phyloP scores from a whole-genome alignment of 139 green algal genomes.

The Coccomyxa sp. region DNA sequence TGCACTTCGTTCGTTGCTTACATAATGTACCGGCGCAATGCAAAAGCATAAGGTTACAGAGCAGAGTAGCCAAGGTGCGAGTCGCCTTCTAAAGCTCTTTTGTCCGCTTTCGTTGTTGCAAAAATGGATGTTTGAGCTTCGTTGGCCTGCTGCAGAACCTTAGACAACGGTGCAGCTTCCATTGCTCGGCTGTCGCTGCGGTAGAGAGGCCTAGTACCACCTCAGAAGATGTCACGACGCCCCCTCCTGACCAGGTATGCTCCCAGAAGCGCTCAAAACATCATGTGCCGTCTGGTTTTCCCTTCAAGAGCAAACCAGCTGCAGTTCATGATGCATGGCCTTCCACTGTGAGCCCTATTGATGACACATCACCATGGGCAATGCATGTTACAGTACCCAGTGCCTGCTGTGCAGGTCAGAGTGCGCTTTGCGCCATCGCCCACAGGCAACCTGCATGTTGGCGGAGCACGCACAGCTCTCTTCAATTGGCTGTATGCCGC shows the following conservation, averaged over 20 bases:
- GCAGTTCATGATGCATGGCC: not conserved
- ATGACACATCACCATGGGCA: too few relatives aligned
- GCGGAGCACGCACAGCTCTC: constrained; percentile 92
- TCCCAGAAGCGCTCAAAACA: too few relatives aligned
- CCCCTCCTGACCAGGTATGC: not conserved
- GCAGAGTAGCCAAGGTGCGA: too few relatives aligned
- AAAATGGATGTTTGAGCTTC: too few relatives aligned
- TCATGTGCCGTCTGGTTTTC: too few relatives aligned
- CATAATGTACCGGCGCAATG: too few relatives aligned
- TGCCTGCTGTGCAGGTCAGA: constrained; percentile 33
- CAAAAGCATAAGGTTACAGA: too few relatives aligned
- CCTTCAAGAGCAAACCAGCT: not conserved
- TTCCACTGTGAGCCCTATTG: too few relatives aligned
- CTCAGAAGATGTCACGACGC: not conserved
- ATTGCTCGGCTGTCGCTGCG: not conserved
- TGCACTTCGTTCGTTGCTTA: too few relatives aligned
- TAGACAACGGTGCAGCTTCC: not conserved
- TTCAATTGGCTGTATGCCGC: constrained; percentile 99
- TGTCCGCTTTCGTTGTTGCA: too few relatives aligned
- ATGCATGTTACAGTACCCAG: too few relatives aligned
- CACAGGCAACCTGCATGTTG: constrained; percentile 97
- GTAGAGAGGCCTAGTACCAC: not conserved
- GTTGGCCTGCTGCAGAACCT: not conserved
- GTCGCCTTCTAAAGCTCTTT: too few relatives aligned
- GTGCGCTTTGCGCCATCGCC: constrained; percentile 98